phyloP scores from a whole-genome alignment of 805 yeast species.

The Myxozyma nipponensis region DNA sequence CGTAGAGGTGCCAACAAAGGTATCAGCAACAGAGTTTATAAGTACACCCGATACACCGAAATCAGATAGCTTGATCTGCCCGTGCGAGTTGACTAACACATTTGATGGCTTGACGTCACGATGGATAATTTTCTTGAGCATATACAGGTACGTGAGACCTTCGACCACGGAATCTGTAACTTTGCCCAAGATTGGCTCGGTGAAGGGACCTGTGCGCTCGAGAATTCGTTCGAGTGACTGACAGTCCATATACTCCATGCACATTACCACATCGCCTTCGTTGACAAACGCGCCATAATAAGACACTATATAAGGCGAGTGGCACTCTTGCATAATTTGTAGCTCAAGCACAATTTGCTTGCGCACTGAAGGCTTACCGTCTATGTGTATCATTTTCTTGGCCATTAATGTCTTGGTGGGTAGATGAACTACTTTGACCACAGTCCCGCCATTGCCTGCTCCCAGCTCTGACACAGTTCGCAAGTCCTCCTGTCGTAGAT shows the following conservation, averaged over 20 bases:
- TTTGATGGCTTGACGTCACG: constrained; percentile 96
- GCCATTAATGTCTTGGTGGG: constrained; percentile 91
- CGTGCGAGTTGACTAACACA: constrained; percentile 79
- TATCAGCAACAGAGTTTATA: constrained; percentile 92
- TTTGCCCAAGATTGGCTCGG: constrained; percentile 65
- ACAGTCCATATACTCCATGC: constrained; percentile 96
- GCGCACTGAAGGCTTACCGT: constrained; percentile 70
- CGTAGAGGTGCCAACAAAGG: constrained; percentile 96
- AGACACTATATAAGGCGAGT: constrained; percentile 74
- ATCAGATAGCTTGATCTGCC: constrained; percentile 89
- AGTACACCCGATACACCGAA: constrained; percentile 98
- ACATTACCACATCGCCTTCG: constrained; percentile 73
- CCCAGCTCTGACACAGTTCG: constrained; percentile 76
- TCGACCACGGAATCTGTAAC: constrained; percentile 71
- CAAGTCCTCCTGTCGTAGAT: constrained; percentile 61
- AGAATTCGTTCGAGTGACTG: constrained; percentile 83
- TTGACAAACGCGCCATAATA: constrained; percentile 86
- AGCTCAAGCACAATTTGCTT: constrained; percentile 85
- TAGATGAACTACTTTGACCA: constrained; percentile 78
- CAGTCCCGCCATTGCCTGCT: constrained; percentile 92
- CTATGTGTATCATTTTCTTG: constrained; percentile 79
- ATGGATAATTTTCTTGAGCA: constrained; percentile 83
- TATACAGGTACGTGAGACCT: constrained; percentile 78
- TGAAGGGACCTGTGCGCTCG: constrained; percentile 57
- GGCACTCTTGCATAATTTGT: constrained; percentile 84